These are phyloP conservation scores for Hypoxylon fragiforme DNA, from an alignment of 495 filamentous ascomycete species.

Conservation along the genomic window DNA sequence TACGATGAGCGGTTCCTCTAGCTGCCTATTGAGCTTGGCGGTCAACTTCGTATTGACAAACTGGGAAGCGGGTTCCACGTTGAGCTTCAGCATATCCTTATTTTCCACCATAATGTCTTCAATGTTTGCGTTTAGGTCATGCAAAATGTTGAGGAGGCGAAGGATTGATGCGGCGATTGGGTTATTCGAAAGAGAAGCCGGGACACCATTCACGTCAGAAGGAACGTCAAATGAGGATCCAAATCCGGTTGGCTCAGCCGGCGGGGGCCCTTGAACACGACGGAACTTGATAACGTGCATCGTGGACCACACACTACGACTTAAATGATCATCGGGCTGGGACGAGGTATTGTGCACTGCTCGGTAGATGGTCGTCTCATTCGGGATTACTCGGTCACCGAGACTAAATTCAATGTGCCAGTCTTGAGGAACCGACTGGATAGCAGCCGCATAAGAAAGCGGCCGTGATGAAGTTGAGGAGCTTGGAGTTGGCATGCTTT, in stretches of 20 bases:
- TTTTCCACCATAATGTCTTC: constrained; percentile 95
- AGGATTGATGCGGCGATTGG: constrained; percentile 84
- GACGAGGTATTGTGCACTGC: constrained; percentile 79
- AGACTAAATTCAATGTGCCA: constrained; percentile 99
- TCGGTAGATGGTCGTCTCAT: constrained; percentile 94
- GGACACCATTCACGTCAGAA: constrained; percentile 55
- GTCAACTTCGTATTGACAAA: constrained; percentile 99
- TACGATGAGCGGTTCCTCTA: constrained; percentile 98
- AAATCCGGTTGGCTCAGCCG: constrained; percentile 72
- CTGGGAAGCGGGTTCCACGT: constrained; percentile 82
- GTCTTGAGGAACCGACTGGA: constrained; percentile 79
- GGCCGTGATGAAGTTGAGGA: constrained; percentile 56
- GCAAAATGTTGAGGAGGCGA: constrained; percentile 84
- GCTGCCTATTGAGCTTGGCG: constrained; percentile 95
- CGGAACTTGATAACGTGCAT: constrained; percentile 91
- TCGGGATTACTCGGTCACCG: constrained; percentile 77
- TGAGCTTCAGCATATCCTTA: constrained; percentile 68
- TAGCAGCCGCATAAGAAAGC: constrained; percentile 80
- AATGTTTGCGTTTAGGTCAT: constrained; percentile 91
- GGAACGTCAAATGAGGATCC: constrained; percentile 54
- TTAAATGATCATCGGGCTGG: constrained; percentile 65
- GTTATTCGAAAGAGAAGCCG: constrained; percentile 82
- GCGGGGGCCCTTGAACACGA: constrained; percentile 84
- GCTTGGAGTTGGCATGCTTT: constrained; percentile 53
- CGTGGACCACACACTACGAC: constrained; percentile 82